Base-by-base conservation (phyloP, 352 stramenopile genomes). In the Halophytophthora batemanensis region DNA sequence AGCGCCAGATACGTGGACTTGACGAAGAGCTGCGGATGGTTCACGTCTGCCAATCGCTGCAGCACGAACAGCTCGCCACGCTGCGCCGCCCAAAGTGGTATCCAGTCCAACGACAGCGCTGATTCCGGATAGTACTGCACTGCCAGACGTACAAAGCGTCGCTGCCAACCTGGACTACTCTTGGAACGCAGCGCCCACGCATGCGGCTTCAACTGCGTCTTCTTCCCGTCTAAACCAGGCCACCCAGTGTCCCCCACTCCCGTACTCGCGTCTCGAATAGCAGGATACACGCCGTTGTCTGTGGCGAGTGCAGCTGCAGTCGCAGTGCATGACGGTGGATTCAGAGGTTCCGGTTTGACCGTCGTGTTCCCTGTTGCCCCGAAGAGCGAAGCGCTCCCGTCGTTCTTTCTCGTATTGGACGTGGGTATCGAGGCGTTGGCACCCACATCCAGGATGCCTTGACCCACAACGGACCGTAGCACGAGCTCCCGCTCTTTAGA, bases 21-120 rank as follows among this genome's bases (percentile, higher is more conserved):
- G 3, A 54, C 67, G 50, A 64, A 77, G n/a, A 70, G 48, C 22
- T 71, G 61, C 7, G 68, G 47, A 42, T 71, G 61, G 15, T 64
- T 53, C 6, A 63, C 48, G 23, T 12, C 38, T 8, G 61, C 61
- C 23, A 74, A 47, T 14, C 42, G 33, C 40, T 67, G 51, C 8
- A 77, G 35, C 13, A 74, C 41, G 7, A 50, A 48, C 0, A 71
- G 39, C 13, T 72, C 61, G 15, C 64, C 54, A 34, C 64, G 64
- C 17, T 77, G 67, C 4, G 67, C 67, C 13, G 53, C 56, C 52
- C 61, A 61, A 1, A 77, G 57, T 25, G 68, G 64, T 23, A 70
- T 42, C 54, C 56, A 61, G 15, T 77, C 61, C 14, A 71, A 46
- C 15, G 51, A 50, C 5, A 56, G 33, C 7, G 61, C 25, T 10